phyloP scores from a whole-genome alignment of 2,329 filamentous ascomycete species.

The Alternaria ventricosa region DNA sequence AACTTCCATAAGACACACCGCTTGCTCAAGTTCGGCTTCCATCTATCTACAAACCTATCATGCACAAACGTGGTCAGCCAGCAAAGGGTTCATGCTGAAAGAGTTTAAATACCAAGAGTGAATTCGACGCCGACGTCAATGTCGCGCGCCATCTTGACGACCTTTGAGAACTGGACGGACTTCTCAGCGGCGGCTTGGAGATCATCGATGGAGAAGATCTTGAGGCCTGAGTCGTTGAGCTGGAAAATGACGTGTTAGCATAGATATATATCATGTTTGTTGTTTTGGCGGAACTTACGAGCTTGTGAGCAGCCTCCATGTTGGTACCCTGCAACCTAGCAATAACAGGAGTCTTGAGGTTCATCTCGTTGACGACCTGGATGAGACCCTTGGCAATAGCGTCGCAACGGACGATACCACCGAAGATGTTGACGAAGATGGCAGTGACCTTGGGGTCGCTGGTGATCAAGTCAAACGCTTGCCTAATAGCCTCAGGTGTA shows the following conservation, averaged over 20 bases:
- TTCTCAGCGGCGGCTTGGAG: conserved; percentile 97
- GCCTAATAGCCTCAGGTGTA: conserved; percentile 93
- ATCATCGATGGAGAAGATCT: conserved; percentile 99
- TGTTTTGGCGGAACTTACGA: too few relatives aligned
- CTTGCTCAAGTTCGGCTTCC: background rate
- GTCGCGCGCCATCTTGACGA: conserved; percentile 97
- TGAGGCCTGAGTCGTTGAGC: conserved; percentile 96
- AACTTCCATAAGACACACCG: background rate
- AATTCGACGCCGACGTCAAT: conserved; percentile 87
- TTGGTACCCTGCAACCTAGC: conserved; percentile 98
- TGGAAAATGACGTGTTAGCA: conserved; percentile 25
- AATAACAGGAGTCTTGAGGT: conserved; percentile 95
- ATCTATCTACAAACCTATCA: conserved; percentile 1
- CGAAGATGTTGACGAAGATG: conserved; percentile 99
- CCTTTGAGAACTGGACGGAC: conserved; percentile 97
- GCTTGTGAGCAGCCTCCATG: conserved; percentile 89
- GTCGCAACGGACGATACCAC: conserved; percentile 97
- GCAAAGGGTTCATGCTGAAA: conserved; percentile 8
- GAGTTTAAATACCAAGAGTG: conserved; percentile 73
- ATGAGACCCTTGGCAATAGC: conserved; percentile 96
- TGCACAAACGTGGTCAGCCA: conserved; percentile 10
- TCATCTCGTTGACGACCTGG: conserved; percentile 91
- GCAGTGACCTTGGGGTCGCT: conserved; percentile 97
- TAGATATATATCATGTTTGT: background rate
- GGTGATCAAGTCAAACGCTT: conserved; percentile 98